Evolutionary conservation across 2,329 filamentous ascomycete genomes (phyloP).

Genomic region (Ceratocystis smalleyi): DNA sequence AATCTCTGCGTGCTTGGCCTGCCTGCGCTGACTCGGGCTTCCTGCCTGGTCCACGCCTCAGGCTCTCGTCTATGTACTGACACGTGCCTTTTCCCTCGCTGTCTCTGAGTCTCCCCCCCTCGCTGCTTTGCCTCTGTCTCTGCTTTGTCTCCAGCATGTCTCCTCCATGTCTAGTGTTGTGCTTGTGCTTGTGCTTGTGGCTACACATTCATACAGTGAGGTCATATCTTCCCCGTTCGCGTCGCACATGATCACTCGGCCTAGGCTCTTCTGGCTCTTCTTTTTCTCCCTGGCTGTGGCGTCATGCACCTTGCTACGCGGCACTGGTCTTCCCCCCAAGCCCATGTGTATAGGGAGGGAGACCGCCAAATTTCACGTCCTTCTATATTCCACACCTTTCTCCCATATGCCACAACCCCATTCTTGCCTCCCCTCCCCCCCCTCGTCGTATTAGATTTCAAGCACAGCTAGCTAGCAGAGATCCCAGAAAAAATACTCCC

Average conservation of each 20-base stretch:
- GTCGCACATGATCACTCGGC: background rate
- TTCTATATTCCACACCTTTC: background rate
- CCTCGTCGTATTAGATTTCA: background rate
- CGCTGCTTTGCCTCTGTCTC: background rate
- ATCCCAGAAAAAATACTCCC: constrained; percentile 6
- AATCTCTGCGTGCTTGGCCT: background rate
- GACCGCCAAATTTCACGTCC: background rate
- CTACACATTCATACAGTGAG: background rate
- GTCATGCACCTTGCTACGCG: background rate
- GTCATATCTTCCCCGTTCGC: background rate
- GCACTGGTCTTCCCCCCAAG: background rate
- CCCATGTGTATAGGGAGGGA: background rate
- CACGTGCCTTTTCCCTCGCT: background rate
- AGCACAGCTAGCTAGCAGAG: background rate
- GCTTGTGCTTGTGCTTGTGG: background rate
- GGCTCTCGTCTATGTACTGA: background rate
- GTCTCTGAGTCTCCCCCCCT: background rate
- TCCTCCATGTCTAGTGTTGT: background rate
- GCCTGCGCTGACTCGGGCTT: background rate
- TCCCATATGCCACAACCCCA: background rate
- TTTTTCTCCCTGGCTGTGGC: background rate
- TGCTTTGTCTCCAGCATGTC: background rate
- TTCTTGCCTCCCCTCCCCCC: background rate
- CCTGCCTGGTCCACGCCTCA: background rate
- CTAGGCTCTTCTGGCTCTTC: background rate